Evolutionary conservation across 805 yeast species (phyloP).

Genomic region (Candida anglica): DNA sequence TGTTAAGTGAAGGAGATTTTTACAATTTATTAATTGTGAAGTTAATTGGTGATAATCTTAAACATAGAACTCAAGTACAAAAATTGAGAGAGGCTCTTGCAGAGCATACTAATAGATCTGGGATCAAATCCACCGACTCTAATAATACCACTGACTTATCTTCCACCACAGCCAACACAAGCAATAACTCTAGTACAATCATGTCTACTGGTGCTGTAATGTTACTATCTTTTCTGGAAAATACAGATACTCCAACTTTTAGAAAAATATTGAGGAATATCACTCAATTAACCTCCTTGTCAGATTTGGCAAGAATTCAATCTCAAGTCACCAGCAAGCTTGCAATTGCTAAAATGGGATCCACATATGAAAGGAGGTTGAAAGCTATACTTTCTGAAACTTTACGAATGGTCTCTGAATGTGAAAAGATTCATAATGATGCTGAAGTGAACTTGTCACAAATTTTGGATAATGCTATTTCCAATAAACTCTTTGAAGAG

Average conservation of each 20-base stretch:
- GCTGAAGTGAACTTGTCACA: background rate
- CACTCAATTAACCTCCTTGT: background rate
- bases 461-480: background rate
- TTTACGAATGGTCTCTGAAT: background rate
- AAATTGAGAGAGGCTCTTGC: slow-evolving; percentile 67
- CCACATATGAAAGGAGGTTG: background rate
- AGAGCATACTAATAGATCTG: slow-evolving; percentile 44
- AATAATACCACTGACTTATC: background rate
- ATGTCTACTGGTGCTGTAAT: no score
- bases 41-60: slow-evolving; percentile 55
- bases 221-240: no score
- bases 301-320: background rate
- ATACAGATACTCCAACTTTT: no score
- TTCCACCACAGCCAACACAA: background rate
- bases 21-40: slow-evolving; percentile 66
- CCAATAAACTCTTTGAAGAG: background rate
- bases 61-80: slow-evolving; percentile 71
- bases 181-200: background rate
- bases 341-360: no score
- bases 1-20: slow-evolving; percentile 69
- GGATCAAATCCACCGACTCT: background rate
- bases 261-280: background rate
- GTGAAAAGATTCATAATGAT: background rate
- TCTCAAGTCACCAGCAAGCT: background rate
- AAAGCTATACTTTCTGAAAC: background rate